These are phyloP conservation scores for Euphorbia pulcherrima DNA, from an alignment of 345 rosid species.

Conservation along the genomic window DNA sequence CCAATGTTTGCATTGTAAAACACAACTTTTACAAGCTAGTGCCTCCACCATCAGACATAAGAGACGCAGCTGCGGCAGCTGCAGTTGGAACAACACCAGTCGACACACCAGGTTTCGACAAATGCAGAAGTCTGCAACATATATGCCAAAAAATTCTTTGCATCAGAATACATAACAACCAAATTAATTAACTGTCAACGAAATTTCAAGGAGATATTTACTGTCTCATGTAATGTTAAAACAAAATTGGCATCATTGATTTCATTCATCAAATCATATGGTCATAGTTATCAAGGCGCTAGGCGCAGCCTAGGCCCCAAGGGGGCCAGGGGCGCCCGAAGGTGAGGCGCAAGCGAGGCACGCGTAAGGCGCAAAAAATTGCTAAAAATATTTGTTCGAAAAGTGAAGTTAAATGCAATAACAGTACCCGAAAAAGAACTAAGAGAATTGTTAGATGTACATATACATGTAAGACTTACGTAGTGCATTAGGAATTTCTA, in stretches of 20 bases:
- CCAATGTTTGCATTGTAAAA: background rate
- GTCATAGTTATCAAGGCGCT: too few relatives aligned
- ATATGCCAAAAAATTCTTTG: background rate
- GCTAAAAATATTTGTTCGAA: too few relatives aligned
- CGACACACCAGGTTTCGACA: slow-evolving; percentile 78
- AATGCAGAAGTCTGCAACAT: slow-evolving; percentile 70
- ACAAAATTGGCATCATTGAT: background rate
- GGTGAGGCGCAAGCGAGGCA: too few relatives aligned
- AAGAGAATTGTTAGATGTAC: too few relatives aligned
- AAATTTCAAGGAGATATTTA: background rate
- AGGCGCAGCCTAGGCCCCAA: too few relatives aligned
- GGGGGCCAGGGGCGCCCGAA: too few relatives aligned
- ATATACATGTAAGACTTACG: too few relatives aligned
- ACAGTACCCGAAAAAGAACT: too few relatives aligned
- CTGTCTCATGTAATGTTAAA: background rate
- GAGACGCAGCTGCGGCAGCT: slow-evolving; percentile 93
- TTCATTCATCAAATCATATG: too few relatives aligned
- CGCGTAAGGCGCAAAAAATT: too few relatives aligned
- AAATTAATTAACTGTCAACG: background rate
- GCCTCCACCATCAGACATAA: slow-evolving; percentile 97
- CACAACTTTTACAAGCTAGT: slow-evolving; percentile 28
- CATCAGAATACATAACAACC: background rate
- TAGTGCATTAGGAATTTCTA: too few relatives aligned
- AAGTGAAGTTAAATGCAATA: too few relatives aligned
- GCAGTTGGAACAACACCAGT: slow-evolving; percentile 95